Evolutionary conservation across 176 grass and related monocot species (phyloP).

Genomic region (Triticum urartu): DNA sequence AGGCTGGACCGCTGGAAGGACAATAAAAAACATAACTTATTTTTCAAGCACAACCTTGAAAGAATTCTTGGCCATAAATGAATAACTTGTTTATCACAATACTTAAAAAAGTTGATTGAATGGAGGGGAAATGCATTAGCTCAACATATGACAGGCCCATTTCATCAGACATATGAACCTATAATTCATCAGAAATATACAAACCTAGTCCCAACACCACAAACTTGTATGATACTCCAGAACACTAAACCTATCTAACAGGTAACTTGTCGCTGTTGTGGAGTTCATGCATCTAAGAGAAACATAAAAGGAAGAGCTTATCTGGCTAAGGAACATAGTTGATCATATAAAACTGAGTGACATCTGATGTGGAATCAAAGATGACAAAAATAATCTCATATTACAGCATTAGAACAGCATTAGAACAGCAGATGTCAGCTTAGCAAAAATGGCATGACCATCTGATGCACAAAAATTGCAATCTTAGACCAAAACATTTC

Average conservation of each 20-base stretch:
- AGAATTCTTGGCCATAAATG: slow-evolving; percentile 5
- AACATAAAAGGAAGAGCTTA: neutral
- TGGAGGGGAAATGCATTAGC: neutral
- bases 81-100: slow-evolving; percentile 16
- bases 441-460: slow-evolving; percentile 17
- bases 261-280: neutral
- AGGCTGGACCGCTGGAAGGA: neutral
- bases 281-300: slow-evolving; percentile 4
- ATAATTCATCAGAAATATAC: neutral
- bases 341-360: neutral
- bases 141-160: neutral
- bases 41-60: neutral
- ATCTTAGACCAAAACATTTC: slow-evolving; percentile 3
- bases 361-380: neutral
- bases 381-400: neutral
- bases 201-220: neutral
- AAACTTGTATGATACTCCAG: slow-evolving; percentile 16
- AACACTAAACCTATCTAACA: neutral
- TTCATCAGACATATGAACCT: slow-evolving; percentile 15
- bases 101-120: neutral
- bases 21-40: neutral
- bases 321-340: slow-evolving; percentile 16
- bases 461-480: neutral
- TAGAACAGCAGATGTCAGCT: neutral
- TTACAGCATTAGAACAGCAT: neutral